Evolutionary conservation across 345 rosid genomes (phyloP), one percentile per base, ranked within the genome.

Genomic region (Sisymbrium irio): DNA sequence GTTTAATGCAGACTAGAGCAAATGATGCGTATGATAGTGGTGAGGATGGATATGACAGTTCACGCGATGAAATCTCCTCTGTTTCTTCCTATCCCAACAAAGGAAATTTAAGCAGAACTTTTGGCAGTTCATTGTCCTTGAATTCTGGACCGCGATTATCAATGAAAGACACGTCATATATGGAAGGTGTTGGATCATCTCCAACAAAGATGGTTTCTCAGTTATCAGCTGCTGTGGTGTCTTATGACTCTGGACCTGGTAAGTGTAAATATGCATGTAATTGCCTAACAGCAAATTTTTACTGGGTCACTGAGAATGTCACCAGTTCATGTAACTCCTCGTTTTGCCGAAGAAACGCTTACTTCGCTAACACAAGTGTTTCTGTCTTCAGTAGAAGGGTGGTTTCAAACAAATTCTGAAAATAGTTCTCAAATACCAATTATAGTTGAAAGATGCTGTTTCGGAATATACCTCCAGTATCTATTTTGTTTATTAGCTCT

Each of bases 41-140:
- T 62, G 97, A 88, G 75, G 97, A 92, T 67, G 99, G 91, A 18
- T 88, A 90, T 79, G 96, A 88, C 59, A 95, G 99, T 83, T 88
- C 93, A 62, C 86, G 87, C 61, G 99, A 95, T 86, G 99, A 90
- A 80, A 74, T 87, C 62, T 88, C 88, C 32, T 90, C 97, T 72
- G 87, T 92, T 80, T 95, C 97, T 44, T 92, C 97, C 57, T 95
- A 80, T 77, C 83, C 77, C 12, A 61, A 71, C 45, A 90, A 82
- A 87, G 92, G 91, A 82, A 83, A 74, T 72, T 18, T 88, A 67
- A 80, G 80, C 74, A 86, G 81, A 63, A 65, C 81, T 41, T 90
- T 95, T 78, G 91, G 96, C 62, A 87, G 96, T 84, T 88, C 97
- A 10, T 36, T 87, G 71, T 92, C 97, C 19, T 79, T 92, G 72